Base-by-base conservation (phyloP, 2,329 filamentous ascomycete species). In the Aspergillus phoenicis region DNA sequence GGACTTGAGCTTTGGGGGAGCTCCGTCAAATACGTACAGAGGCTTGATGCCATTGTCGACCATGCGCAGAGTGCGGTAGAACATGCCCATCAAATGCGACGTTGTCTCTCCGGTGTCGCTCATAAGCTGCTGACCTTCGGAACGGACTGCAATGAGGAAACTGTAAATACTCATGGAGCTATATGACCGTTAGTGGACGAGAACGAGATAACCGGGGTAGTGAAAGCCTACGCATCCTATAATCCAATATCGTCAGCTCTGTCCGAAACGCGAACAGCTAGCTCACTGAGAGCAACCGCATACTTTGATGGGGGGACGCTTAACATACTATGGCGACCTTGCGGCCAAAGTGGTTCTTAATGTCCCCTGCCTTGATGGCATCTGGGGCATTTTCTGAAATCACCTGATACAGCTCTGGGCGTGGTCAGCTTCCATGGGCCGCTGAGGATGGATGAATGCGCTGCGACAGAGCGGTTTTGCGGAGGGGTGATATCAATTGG, bases 11-110 rank as follows among this genome's bases (percentile, higher is more conserved):
- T 97, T 98, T 0, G 95, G 95, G 17, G 95, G 95, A 8, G 93
- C 93, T 61, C 95, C 95, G 70, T 99, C 95, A 75, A 99, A 99
- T 60, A 99, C 94, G 77, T 97, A 99, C 68, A 99, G 86, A 1
- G 95, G 95, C 76, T 99, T 99, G 82, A 99, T 98, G 60, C 95
- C 95, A 71, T 97, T 98, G 80, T 99, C 95, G 72, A 98, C 91
- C 81, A 99, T 98, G 70, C 95, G 93, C 6, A 99, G 85, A 2
- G 95, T 99, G 70, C 95, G 93, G 83, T 99, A 99, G 83, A 99
- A 99, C 88, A 99, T 94, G 73, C 95, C 95, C 93, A 99, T 98
- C 15, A 99, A 82, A 77, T 99, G 95, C 17, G 95, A 99, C 0
- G 95, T 99, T 2, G 95, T 99, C 78, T 98, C 93, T 72, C 95